Conservation (phyloP, 495 filamentous ascomycete genomes). For the Geoglossum glabrum region DNA sequence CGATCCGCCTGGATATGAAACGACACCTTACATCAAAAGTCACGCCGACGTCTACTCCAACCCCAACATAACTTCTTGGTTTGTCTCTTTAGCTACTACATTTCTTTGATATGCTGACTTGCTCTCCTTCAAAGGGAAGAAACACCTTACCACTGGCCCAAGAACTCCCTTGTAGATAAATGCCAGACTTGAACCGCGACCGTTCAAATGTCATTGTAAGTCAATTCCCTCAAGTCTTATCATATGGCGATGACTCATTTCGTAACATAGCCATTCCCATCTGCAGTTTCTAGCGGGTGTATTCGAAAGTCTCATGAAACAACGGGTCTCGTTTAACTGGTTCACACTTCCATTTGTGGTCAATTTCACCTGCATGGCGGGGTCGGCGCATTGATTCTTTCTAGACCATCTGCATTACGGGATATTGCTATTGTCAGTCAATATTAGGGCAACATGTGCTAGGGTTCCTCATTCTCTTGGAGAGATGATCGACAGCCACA, state of each 20-base stretch:
- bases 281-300: not conserved
- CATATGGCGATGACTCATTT: no score
- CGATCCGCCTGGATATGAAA: conserved; percentile 49
- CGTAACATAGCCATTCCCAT: no score
- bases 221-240: no score
- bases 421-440: not conserved
- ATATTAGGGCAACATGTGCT: not conserved
- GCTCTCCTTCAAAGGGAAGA: not conserved
- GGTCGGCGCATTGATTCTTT: not conserved
- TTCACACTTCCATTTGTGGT: not conserved
- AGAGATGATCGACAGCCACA: no score
- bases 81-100: conserved; percentile 1
- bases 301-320: not conserved
- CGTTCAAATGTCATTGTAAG: no score
- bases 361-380: not conserved
- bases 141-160: conserved; percentile 7
- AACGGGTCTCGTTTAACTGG: not conserved
- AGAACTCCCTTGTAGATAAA: conserved; percentile 7
- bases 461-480: not conserved
- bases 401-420: not conserved
- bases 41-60: conserved; percentile 45
- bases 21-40: conserved; percentile 46
- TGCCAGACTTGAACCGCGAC: not conserved
- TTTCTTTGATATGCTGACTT: not conserved
- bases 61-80: conserved; percentile 41